These are phyloP conservation scores for Mycena citricolor DNA, from an alignment of 1,284 basidiomycete species.

Conservation along the genomic window DNA sequence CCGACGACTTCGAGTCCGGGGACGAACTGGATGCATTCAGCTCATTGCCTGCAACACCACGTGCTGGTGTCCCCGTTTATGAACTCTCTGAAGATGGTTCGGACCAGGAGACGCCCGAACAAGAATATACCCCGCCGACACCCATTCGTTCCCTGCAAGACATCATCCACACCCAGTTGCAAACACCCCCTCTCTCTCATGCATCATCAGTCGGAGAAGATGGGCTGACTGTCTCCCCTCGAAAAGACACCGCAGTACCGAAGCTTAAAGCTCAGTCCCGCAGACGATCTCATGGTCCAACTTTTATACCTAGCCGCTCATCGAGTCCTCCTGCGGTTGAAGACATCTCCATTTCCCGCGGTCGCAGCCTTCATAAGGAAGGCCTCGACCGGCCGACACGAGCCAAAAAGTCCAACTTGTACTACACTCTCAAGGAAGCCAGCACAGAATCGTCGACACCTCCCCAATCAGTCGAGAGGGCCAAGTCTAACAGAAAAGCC, in stretches of 20 bases:
- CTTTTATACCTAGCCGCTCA: too few relatives aligned
- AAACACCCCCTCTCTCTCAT: slow-evolving; percentile 43
- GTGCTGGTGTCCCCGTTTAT: too few relatives aligned
- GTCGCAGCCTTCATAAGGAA: too few relatives aligned
- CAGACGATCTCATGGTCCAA: too few relatives aligned
- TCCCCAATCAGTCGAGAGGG: slow-evolving; percentile 5
- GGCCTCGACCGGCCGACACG: too few relatives aligned
- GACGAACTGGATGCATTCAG: slow-evolving; percentile 40
- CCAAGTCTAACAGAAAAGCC: not conserved
- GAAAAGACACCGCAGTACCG: slow-evolving; percentile 17
- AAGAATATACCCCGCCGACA: not conserved
- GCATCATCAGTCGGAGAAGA: slow-evolving; percentile 28
- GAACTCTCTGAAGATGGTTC: too few relatives aligned
- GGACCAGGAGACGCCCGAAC: not conserved
- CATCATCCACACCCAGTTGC: slow-evolving; percentile 29
- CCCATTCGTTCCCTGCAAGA: slow-evolving; percentile 2
- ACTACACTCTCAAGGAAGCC: too few relatives aligned
- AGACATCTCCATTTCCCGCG: too few relatives aligned
- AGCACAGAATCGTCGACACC: too few relatives aligned
- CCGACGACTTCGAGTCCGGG: slow-evolving; percentile 34
- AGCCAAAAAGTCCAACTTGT: not conserved
- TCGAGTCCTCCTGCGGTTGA: too few relatives aligned
- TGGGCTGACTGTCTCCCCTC: slow-evolving; percentile 22
- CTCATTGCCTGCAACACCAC: not conserved
- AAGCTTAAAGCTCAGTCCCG: slow-evolving; percentile 16